phyloP scores from a whole-genome alignment of 495 filamentous ascomycete genomes.

The Aspergillus panamensis region DNA sequence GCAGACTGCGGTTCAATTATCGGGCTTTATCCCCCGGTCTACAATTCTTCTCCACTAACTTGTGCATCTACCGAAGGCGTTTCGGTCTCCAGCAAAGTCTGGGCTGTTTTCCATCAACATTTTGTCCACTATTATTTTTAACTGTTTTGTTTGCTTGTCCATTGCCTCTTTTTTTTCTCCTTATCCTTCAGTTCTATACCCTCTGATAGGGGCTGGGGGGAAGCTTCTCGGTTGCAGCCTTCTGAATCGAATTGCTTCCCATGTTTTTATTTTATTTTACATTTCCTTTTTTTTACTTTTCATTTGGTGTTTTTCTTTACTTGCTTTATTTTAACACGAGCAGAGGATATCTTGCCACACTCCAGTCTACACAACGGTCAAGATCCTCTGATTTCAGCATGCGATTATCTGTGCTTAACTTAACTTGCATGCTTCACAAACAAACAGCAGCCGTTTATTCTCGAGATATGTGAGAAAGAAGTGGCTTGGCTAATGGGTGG shows the following conservation, averaged over 20 bases:
- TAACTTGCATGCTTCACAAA: neutral
- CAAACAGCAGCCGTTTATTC: neutral
- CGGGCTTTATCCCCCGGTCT: neutral
- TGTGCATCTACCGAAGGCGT: neutral
- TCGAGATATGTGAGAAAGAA: neutral
- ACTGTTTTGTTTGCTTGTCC: neutral
- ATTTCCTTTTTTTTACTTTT: too few species aligned
- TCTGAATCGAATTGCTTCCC: neutral
- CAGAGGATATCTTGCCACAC: neutral
- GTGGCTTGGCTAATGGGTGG: neutral
- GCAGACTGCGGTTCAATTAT: neutral
- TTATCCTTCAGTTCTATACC: neutral
- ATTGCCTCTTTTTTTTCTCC: neutral
- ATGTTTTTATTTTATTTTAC: too few species aligned
- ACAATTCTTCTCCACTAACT: neutral
- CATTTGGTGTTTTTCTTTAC: neutral
- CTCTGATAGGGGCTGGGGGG: neutral
- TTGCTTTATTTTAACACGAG: neutral
- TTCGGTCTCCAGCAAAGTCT: neutral
- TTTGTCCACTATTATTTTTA: neutral
- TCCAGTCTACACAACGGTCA: neutral
- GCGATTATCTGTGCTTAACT: neutral
- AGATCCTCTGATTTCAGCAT: neutral
- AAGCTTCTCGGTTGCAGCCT: neutral
- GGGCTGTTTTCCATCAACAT: neutral